Percentiles rank a stretch among this genome's conserved stretches.
These are phyloP conservation scores for Pleurotus eryngii DNA, from an alignment of 768 basidiomycete species.

Conservation along the genomic window DNA sequence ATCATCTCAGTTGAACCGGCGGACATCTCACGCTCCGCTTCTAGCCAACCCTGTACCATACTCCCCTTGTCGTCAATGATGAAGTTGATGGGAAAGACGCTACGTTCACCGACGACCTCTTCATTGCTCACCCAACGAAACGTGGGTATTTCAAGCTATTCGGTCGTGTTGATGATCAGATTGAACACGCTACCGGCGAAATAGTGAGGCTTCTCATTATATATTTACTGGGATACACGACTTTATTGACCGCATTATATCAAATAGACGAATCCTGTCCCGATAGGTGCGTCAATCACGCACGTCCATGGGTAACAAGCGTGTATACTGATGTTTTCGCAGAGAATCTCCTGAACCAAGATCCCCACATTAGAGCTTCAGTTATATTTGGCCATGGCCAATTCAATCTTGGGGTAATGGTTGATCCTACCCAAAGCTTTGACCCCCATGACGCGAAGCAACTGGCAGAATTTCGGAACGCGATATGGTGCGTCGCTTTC, in stretches of 20 bases:
- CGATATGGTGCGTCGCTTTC: conserved; percentile 1
- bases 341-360: conserved; percentile 18
- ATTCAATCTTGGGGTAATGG: conserved; percentile 24
- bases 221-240: no score
- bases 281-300: conserved; percentile 18
- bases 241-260: neutral
- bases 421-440: conserved; percentile 22
- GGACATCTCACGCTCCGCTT: no score
- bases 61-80: conserved; percentile 9
- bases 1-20: no score
- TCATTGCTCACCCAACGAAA: conserved; percentile 23
- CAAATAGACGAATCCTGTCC: conserved; percentile 24
- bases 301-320: no score
- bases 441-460: conserved; percentile 11
- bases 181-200: conserved; percentile 18
- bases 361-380: conserved; percentile 17
- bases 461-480: conserved; percentile 1
- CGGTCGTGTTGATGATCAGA: conserved; percentile 21
- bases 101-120: conserved; percentile 17
- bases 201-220: conserved; percentile 1
- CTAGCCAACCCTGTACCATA: conserved; percentile 6
- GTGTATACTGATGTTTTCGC: neutral
- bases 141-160: conserved; percentile 17
- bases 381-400: conserved; percentile 30
- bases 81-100: conserved; percentile 11